Conservation (phyloP, 495 filamentous ascomycete genomes). For the Hypomontagnella monticulosa region DNA sequence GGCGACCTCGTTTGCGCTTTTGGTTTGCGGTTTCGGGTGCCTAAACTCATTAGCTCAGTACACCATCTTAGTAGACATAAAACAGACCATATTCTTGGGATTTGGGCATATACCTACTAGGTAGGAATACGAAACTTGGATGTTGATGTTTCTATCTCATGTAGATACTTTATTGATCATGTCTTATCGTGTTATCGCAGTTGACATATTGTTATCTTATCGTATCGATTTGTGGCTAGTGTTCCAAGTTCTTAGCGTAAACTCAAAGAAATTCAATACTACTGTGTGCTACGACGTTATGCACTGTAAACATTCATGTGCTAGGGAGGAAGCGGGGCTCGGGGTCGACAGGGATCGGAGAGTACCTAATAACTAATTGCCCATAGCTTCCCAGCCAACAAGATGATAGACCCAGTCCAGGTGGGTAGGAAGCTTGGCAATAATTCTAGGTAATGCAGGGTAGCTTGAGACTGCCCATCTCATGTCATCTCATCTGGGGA, state of each 20-base stretch:
- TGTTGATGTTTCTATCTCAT: too few species aligned
- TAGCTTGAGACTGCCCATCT: conserved; percentile 24
- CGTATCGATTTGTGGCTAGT: conserved; percentile 1
- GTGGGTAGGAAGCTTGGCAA: conserved; percentile 35
- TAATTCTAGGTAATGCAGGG: conserved; percentile 7
- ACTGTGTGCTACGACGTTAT: too few species aligned
- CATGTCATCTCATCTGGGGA: conserved; percentile 10
- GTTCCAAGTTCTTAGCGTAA: background rate
- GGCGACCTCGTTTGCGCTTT: conserved; percentile 56
- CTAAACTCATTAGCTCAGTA: conserved; percentile 37
- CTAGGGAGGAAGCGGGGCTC: conserved; percentile 6
- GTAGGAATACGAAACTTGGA: too few species aligned
- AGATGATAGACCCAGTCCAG: conserved; percentile 20
- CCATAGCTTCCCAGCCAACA: conserved; percentile 7
- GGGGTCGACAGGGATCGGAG: background rate
- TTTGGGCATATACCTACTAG: too few species aligned
- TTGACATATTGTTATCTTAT: conserved; percentile 26
- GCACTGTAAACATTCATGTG: background rate
- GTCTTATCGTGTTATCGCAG: background rate
- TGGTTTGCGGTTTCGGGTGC: conserved; percentile 48
- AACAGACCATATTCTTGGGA: conserved; percentile 16
- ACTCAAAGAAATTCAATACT: too few species aligned
- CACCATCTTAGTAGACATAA: background rate
- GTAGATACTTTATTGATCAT: background rate
- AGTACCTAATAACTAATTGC: too few species aligned